phyloP scores from a whole-genome alignment of 2,329 filamentous ascomycete species.

The Alternaria metachromatica region DNA sequence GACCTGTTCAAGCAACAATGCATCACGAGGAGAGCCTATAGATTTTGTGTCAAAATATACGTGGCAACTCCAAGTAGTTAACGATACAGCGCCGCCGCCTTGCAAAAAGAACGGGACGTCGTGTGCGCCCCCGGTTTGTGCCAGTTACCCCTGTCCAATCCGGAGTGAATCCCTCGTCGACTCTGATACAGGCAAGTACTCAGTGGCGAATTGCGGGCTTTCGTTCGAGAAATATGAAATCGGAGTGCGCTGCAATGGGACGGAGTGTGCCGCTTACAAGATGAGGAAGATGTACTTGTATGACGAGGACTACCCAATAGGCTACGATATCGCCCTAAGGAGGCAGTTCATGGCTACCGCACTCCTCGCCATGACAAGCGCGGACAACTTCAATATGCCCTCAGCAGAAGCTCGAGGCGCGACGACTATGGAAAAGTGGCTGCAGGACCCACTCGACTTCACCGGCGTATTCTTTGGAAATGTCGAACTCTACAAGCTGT shows the following conservation, averaged over 20 bases:
- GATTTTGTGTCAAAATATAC: conserved; percentile 19
- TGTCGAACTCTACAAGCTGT: conserved; percentile 27
- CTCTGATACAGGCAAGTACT: not conserved
- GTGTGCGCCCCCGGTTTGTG: conserved; percentile 10
- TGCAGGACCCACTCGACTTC: conserved; percentile 17
- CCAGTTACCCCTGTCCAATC: conserved; percentile 27
- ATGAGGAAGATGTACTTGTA: conserved; percentile 31
- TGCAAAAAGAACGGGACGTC: conserved; percentile 8
- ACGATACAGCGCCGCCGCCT: not conserved
- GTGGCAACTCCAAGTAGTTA: conserved; percentile 17
- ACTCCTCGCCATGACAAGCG: conserved; percentile 16
- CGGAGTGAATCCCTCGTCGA: conserved; percentile 23
- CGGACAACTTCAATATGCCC: conserved; percentile 26
- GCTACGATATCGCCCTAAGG: conserved; percentile 14
- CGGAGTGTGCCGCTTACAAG: conserved; percentile 20
- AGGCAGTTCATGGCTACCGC: conserved; percentile 6
- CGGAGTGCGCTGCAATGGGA: conserved; percentile 24
- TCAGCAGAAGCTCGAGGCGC: conserved; percentile 15
- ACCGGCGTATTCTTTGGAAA: conserved; percentile 22
- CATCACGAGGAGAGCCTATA: not conserved
- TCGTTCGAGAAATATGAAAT: conserved; percentile 29
- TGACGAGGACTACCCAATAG: conserved; percentile 20
- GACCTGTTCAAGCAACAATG: conserved; percentile 27
- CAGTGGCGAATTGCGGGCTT: conserved; percentile 27
- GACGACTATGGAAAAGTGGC: conserved; percentile 31